Percentiles rank a stretch among this genome's conserved stretches.
These are phyloP conservation scores for Taiozyma sp. DNA, from an alignment of 1,139 yeast species.

Conservation along the genomic window DNA sequence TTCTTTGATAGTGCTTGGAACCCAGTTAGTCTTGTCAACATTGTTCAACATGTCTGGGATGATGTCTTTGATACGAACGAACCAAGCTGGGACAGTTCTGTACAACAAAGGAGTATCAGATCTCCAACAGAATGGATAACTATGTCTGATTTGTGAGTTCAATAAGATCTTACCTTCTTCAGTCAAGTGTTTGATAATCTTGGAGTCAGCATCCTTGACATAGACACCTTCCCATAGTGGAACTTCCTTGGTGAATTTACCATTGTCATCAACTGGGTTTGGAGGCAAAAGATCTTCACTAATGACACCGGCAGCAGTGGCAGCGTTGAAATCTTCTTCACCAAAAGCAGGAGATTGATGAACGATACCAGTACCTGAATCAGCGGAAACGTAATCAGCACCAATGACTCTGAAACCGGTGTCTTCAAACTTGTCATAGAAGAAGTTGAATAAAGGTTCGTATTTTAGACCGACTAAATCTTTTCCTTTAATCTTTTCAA, in stretches of 20 bases:
- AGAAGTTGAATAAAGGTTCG: constrained; percentile 80
- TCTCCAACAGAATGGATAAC: constrained; percentile 99
- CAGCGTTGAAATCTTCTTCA: constrained; percentile 93
- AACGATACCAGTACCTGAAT: constrained; percentile 98
- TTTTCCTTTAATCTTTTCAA: constrained; percentile 74
- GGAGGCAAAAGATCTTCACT: constrained; percentile 71
- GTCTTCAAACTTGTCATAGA: constrained; percentile 68
- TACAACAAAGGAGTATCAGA: constrained; percentile 96
- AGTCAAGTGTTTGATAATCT: constrained; percentile 79
- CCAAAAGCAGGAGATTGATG: constrained; percentile 99
- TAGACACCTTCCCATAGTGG: constrained; percentile 75
- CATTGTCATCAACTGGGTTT: constrained; percentile 90
- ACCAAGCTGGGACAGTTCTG: constrained; percentile 98
- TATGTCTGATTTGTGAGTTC: constrained; percentile 83
- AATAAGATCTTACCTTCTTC: constrained; percentile 72
- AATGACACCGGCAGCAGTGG: constrained; percentile 72
- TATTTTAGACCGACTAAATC: constrained; percentile 77
- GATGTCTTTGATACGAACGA: constrained; percentile 81
- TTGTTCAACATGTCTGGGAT: constrained; percentile 87
- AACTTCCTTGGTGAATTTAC: constrained; percentile 74
- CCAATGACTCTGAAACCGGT: constrained; percentile 76
- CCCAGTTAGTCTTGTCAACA: constrained; percentile 90
- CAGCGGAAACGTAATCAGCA: constrained; percentile 84
- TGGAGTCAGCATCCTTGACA: constrained; percentile 94
- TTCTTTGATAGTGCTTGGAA: constrained; percentile 83